Base-by-base conservation (phyloP, 2,329 filamentous ascomycete species). In the Plectosphaerella plurivora region DNA sequence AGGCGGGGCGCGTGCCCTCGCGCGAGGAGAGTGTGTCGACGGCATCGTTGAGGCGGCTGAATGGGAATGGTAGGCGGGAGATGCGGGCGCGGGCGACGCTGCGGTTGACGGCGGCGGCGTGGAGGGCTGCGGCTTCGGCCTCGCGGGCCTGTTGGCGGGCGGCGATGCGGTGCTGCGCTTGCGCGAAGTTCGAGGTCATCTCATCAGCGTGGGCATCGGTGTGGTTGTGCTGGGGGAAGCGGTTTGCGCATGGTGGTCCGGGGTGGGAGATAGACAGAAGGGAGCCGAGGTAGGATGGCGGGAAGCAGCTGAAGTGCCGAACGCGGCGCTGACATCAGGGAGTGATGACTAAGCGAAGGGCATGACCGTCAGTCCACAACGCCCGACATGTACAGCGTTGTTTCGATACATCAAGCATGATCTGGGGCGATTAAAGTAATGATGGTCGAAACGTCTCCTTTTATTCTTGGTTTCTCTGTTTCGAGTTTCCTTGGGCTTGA, bases 101-200 rank as follows among this genome's bases (percentile, higher is more conserved):
- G 51, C 71, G 63, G 59, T 72, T 67, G 55, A 68, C 58, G 37
- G 64, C 65, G 50, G 76, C 68, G 49, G 76, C 73, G 58, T 82
- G 68, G 49, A 76, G 80, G 53, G 82, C 76, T 61, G 81, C 83
- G 51, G 79, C 74, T 65, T 86, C 80, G 56, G 78, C 78, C 69
- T 91, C 89, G 68, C 89, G 87, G 57, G 86, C 85, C 66, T 83
- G 82, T 63, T 91, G 89, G 63, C 91, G 89, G 61, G 88, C 87
- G 59, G 88, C 81, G 55, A 97, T 85, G 68, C 92, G 89, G 73
- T 89, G 82, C 75, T 97, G 92, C 59, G 93, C 93, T 68, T 90
- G 87, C 69, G 89, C 87, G 73, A 97, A 97, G 72, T 88, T 88
- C 56, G 76, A 73, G 63, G 71, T 77, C 77, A 79, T 79, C 59